A percentile compares a stretch with the other conserved stretches of the same genome.
These are phyloP conservation scores for Aureobasidium sp. DNA, from an alignment of 2,329 filamentous ascomycete genomes.

Conservation along the genomic window DNA sequence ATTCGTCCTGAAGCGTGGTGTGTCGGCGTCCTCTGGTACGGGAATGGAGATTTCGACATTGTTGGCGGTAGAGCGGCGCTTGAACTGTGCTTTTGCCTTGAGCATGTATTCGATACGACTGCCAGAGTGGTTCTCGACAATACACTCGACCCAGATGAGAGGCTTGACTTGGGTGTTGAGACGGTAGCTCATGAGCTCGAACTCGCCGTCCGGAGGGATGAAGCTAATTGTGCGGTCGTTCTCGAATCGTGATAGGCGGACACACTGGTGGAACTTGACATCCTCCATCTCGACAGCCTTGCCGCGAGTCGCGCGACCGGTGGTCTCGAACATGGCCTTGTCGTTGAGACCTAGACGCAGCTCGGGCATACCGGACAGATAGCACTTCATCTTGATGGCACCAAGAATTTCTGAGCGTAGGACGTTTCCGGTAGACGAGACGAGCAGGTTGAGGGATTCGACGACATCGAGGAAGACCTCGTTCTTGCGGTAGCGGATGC, in stretches of 20 bases:
- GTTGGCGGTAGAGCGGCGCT: slow-evolving; percentile 93
- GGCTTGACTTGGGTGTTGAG: slow-evolving; percentile 98
- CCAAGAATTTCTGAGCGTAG: slow-evolving; percentile 93
- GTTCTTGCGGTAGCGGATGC: slow-evolving; percentile 97
- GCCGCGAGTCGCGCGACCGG: slow-evolving; percentile 83
- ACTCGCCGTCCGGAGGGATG: slow-evolving; percentile 96
- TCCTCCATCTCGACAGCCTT: slow-evolving; percentile 99
- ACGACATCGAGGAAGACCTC: slow-evolving; percentile 98
- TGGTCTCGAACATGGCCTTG: slow-evolving; percentile 99
- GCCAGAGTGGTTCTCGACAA: slow-evolving; percentile 92
- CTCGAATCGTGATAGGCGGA: slow-evolving; percentile 90
- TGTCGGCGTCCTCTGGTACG: slow-evolving; percentile 94
- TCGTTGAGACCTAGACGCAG: slow-evolving; percentile 90
- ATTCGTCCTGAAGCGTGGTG: slow-evolving; percentile 92
- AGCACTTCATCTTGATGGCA: slow-evolving; percentile 99
- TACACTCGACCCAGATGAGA: slow-evolving; percentile 96
- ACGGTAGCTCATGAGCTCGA: slow-evolving; percentile 98
- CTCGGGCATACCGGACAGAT: slow-evolving; percentile 96
- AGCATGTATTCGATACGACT: slow-evolving; percentile 98
- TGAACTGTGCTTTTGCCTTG: slow-evolving; percentile 96
- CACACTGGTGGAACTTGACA: slow-evolving; percentile 98
- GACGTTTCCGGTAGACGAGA: slow-evolving; percentile 90
- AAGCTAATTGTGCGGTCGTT: slow-evolving; percentile 99
- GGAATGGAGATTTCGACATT: slow-evolving; percentile 98
- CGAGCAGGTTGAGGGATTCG: slow-evolving; percentile 91